Base-by-base conservation (phyloP, 306 rosid species). In the Quercus dentata region DNA sequence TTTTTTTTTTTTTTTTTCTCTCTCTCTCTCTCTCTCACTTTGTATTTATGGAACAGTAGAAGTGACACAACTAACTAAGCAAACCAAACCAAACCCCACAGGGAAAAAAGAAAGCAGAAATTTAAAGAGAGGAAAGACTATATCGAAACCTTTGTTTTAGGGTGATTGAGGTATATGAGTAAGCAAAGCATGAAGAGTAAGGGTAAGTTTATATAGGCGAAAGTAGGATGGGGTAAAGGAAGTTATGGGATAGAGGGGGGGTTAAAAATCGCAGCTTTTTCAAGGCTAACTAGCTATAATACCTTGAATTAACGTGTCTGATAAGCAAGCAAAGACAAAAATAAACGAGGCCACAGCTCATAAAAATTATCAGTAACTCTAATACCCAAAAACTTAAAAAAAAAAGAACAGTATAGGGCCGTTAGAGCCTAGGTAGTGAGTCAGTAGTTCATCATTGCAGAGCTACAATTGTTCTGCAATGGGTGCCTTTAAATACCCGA, bases 401-500 rank as follows among this genome's bases (percentile, higher is more conserved):
- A 17, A 31, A 67, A 28, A 79, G 14, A 62, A 25, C 12, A 6
- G 77, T 41, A 41, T 41, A 4, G 25, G 63, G 58, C 67, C 75
- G 79, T 74, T 63, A n/a, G 69, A 57, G 71, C 41, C 64, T 72
- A 30, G 28, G 78, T 28, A 77, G 85, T 67, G 79, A 76, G 73
- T 76, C 70, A 76, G 70, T 76, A 73, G 65, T 72, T 73, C 75
- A 80, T 74, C 78, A 55, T 79, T 64, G 89, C 85, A 54, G 63
- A 64, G 65, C n/a, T 13, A 74, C 65, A 13, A 77, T 73, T 82
- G 75, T 8, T 41, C 79, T 74, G 74, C 67, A 17, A 44, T 11
- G 57, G 25, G 25, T 12, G 30, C 51, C 79, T 73, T 84, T 89
- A 84, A 79, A 89, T 86, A 87, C 81, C 71, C 71, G 73, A 59